Evolutionary conservation across 140 eudicot genomes (phyloP).

Genomic region (Flaveria floridana): DNA sequence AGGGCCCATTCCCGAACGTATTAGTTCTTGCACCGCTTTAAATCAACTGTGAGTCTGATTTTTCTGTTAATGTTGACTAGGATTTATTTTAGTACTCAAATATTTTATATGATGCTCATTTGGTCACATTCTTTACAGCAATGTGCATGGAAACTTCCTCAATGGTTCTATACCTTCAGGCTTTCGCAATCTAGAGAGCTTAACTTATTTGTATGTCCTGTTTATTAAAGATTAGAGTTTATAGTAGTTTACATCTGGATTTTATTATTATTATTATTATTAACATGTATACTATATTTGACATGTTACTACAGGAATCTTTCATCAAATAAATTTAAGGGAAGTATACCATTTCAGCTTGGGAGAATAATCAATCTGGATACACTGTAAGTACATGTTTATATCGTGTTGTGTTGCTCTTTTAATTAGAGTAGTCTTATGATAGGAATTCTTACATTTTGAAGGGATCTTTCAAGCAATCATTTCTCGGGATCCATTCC

Average conservation of each 20-base stretch:
- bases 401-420: neutral
- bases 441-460: neutral
- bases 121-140: constrained; percentile 35
- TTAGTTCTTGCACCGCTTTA: constrained; percentile 81
- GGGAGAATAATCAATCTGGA: constrained; percentile 80
- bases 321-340: constrained; percentile 71
- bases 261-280: neutral
- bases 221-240: neutral
- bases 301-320: constrained; percentile 54
- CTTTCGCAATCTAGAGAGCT: constrained; percentile 77
- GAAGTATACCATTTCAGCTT: constrained; percentile 66
- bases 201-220: constrained; percentile 70
- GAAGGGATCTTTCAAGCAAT: constrained; percentile 85
- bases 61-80: neutral
- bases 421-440: constrained; percentile 10
- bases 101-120: neutral
- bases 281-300: neutral
- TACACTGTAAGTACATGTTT: constrained; percentile 56
- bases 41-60: constrained; percentile 65
- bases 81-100: neutral
- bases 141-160: constrained; percentile 84
- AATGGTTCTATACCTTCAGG: constrained; percentile 84
- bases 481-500: constrained; percentile 71
- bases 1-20: constrained; percentile 79
- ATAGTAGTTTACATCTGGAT: neutral